A percentile compares a stretch with the other conserved stretches of the same genome.
Evolutionary conservation across 345 rosid genomes (phyloP).

Genomic region (Ceriops decandra): DNA sequence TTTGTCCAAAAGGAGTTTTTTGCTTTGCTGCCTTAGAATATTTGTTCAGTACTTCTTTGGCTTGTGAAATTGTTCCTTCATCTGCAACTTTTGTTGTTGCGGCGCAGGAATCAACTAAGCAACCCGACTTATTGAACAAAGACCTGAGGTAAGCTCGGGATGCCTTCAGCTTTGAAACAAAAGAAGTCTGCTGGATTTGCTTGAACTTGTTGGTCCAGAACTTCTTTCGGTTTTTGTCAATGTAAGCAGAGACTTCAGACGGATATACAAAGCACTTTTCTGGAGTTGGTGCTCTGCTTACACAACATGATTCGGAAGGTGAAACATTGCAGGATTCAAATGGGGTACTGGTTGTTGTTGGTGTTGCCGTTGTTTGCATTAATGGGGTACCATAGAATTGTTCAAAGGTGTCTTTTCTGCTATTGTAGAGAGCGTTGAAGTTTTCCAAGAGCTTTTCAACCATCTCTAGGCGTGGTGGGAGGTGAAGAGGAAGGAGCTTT

Average conservation of each 20-base stretch:
- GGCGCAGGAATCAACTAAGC: slow-evolving; percentile 55
- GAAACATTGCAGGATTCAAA: slow-evolving; percentile 83
- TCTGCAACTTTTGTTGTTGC: slow-evolving; percentile 44
- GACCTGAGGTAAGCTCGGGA: slow-evolving; percentile 64
- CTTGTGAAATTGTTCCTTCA: slow-evolving; percentile 34
- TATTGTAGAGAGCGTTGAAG: slow-evolving; percentile 11
- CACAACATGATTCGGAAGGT: slow-evolving; percentile 67
- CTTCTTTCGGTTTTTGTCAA: slow-evolving; percentile 42
- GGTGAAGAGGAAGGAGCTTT: slow-evolving; percentile 91
- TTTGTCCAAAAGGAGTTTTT: slow-evolving; percentile 46
- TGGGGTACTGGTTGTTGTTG: slow-evolving; percentile 60
- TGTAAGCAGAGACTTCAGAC: slow-evolving; percentile 20
- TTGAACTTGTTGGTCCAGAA: slow-evolving; percentile 67
- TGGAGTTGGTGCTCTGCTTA: slow-evolving; percentile 65
- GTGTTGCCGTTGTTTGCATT: slow-evolving; percentile 46
- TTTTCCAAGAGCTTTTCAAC: slow-evolving; percentile 60
- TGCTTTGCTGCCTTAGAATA: slow-evolving; percentile 25
- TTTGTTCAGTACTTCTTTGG: slow-evolving; percentile 21
- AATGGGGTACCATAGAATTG: slow-evolving; percentile 67
- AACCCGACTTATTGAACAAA: slow-evolving; percentile 58
- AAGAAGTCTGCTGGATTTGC: slow-evolving; percentile 37
- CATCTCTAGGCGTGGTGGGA: slow-evolving; percentile 82
- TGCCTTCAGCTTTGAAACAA: slow-evolving; percentile 68
- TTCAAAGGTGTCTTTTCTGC: slow-evolving; percentile 31
- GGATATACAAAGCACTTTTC: slow-evolving; percentile 44